Percentiles rank a stretch among this genome's conserved stretches.
These are phyloP conservation scores for Secale cereale DNA, from an alignment of 176 grass and related monocot genomes.

Conservation along the genomic window DNA sequence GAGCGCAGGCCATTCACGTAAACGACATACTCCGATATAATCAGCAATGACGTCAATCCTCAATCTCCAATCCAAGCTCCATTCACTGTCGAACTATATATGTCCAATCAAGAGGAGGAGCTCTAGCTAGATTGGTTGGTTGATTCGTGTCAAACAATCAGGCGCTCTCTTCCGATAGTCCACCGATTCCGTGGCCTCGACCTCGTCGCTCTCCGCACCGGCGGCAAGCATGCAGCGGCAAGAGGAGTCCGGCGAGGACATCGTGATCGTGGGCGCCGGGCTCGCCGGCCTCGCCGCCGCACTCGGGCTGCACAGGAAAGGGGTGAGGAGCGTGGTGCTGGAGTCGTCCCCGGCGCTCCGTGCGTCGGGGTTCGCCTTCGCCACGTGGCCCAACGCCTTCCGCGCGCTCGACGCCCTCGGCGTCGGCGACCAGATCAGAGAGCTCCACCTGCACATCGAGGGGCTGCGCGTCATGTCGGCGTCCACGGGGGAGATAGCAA, in stretches of 20 bases:
- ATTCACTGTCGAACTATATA: too few species aligned
- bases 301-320: conserved; percentile 68
- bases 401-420: conserved; percentile 72
- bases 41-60: conserved; percentile 21
- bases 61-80: too few species aligned
- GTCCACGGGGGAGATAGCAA: neutral
- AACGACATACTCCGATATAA: too few species aligned
- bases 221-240: neutral
- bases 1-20: neutral
- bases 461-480: conserved; percentile 12
- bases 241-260: conserved; percentile 28
- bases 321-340: conserved; percentile 65
- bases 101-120: too few species aligned
- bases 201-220: too few species aligned
- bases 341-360: conserved; percentile 66
- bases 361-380: conserved; percentile 51
- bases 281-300: conserved; percentile 56
- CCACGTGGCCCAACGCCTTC: conserved; percentile 51
- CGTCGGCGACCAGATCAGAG: conserved; percentile 56
- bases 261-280: conserved; percentile 65
- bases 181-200: too few species aligned
- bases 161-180: too few species aligned
- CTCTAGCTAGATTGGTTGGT: too few species aligned
- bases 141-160: too few species aligned
- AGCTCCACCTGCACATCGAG: conserved; percentile 21